Base-by-base conservation (phyloP, 2,329 filamentous ascomycete genomes). In the Pseudogymnoascus sp. region DNA sequence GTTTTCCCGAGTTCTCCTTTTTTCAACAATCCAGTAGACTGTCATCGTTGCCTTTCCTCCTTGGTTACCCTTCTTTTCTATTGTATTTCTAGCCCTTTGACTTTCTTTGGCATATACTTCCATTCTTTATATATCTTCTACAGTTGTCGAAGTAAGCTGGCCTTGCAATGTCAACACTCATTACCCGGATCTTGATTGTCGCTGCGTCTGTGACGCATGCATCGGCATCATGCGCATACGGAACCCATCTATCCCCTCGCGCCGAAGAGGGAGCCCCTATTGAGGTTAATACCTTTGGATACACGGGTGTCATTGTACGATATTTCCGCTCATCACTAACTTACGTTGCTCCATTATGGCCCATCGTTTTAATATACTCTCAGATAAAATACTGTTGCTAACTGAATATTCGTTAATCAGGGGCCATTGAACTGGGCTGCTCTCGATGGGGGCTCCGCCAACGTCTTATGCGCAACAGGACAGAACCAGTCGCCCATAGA, bases 171-270 rank as follows among this genome's bases (percentile, higher is more conserved):
- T 55, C 49, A 55, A 21, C 29, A 12, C 11, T 55, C 11, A 14
- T 55, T 55, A 6, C 49, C 29, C 49, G 49, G 16, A 33, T 55
- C n/a, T 35, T 55, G 29, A 55, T 55, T 21, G 29, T 55, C n/a
- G 49, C 49, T 14, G 60, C 68, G 38, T 72, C 72, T 49, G 72
- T 71, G 45, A 66, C 64, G 65, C 71, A 67, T 60, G 66, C 63
- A 29, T 62, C 73, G 38, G 75, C 74, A 5, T 75, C 74, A 6
- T 78, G 76, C 60, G 74, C 74, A 6, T 74, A 78, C 37, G 76
- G 76, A 61, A 78, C 76, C 1, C 67, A 71, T 43, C 65, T 77
- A 14, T 68, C 73, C 52, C 72, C 71, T 14, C 69, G 74, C 35
- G 67, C 70, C 6, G 73, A 72, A 62, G 69, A 66, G 52, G 69